Base-by-base conservation (phyloP, 2,329 filamentous ascomycete genomes). In the Colletotrichum sp. region DNA sequence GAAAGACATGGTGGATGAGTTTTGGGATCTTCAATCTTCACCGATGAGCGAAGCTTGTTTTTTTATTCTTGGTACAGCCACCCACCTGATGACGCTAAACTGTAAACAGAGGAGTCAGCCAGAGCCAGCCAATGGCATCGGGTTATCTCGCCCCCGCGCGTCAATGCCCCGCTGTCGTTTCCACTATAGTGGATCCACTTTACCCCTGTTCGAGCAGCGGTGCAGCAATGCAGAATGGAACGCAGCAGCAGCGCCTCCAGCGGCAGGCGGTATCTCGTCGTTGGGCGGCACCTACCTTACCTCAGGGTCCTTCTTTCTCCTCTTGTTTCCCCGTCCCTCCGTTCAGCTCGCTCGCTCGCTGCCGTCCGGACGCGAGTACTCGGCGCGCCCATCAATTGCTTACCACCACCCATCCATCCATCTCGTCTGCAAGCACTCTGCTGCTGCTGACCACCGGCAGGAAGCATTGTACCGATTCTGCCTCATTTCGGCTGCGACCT, bases 241-340 rank as follows among this genome's bases (percentile, higher is more conserved):
- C 43, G 43, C 43, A 21, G 43, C 43, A 48, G 43, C n/a, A 52
- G 43, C 43, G 43, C 43, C 43, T 28, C 43, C 21, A 18, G 24
- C 60, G 26, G 60, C 60, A 38, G 60, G 60, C 24, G 13, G 62
- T 52, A 66, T 32, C 62, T 73, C 58, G 73, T 73, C 65, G 18
- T 76, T 70, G 36, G 70, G 70, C 43, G 70, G 67, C 73, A 64
- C 61, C 12, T 52, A 62, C 70, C 73, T 73, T 52, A 62, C 70
- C 73, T 73, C 43, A 58, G 64, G n/a, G n/a, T 52, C 70, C 73
- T 68, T 60, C 64, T 24, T 58, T 13, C 48, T 68, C 38, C 34
- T 65, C 64, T 21, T 60, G 64, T 36, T 73, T 68, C 60, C 73
- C 48, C n/a, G n/a, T 52, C 43, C 43, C n/a, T 52, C 43, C 43